Conservation (phyloP, 148 eudicot genomes). For the Dianthus caryophyllus region DNA sequence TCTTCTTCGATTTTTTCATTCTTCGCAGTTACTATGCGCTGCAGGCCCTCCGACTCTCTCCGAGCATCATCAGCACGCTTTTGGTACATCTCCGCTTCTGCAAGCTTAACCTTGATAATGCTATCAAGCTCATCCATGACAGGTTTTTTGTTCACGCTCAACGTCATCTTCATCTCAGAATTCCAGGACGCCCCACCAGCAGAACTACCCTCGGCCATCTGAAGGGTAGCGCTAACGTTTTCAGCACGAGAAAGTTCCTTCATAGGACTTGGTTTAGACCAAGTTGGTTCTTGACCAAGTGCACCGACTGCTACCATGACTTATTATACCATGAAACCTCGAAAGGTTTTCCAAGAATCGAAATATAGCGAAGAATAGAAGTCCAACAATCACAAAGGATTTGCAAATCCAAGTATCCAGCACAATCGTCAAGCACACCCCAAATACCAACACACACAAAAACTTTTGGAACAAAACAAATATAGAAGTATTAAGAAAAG, state of each 20-base stretch:
- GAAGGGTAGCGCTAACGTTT: constrained; percentile 30
- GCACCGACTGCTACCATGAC: constrained; percentile 9
- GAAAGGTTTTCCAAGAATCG: background rate
- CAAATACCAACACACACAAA: background rate
- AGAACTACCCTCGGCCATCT: constrained; percentile 32
- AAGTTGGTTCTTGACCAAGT: constrained; percentile 37
- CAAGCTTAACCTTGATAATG: constrained; percentile 73
- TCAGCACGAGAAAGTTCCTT: constrained; percentile 41
- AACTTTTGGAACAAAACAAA: too few species aligned
- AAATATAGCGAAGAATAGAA: background rate
- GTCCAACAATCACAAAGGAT: background rate
- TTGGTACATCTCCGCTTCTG: constrained; percentile 91
- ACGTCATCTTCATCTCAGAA: constrained; percentile 37
- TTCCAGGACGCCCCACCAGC: constrained; percentile 29
- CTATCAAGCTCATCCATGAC: constrained; percentile 69
- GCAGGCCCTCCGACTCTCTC: constrained; percentile 80
- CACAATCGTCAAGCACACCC: background rate
- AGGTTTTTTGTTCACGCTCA: constrained; percentile 30
- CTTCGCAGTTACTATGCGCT: constrained; percentile 55
- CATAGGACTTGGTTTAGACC: constrained; percentile 41
- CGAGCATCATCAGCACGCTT: constrained; percentile 84
- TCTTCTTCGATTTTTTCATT: constrained; percentile 76
- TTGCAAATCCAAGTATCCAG: background rate
- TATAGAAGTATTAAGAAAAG: too few species aligned
- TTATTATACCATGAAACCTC: background rate